Base-by-base conservation (phyloP, 169 alveolate genomes). In the Cryptosporidium sp. region DNA sequence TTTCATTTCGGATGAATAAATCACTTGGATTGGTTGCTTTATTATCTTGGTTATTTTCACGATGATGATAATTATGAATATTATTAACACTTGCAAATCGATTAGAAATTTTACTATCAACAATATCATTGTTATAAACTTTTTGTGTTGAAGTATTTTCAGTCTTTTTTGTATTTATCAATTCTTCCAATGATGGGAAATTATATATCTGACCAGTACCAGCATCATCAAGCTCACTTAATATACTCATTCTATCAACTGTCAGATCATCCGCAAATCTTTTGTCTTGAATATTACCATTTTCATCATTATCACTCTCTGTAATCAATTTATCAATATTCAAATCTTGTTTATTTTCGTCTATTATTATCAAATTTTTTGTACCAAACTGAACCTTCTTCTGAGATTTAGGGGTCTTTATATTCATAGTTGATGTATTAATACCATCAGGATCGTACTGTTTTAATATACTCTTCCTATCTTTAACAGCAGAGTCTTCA, bases 141-240 rank as follows among this genome's bases (percentile, higher is more conserved):
- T 33, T n/a, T 3, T 52, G 5, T 1, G 9, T 3, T 31, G 52
- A 21, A 67, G 14, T 67, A 4, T 7, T 45, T 8, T 39, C n/a
- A 33, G 9, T 18, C 45, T n/a, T 45, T 42, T 26, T 80, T 70
- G 48, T 42, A 5, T 48, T 60, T 23, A 80, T 61, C 18, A 80
- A 48, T n/a, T 80, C 89, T 6, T 80, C 89, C 33, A 80, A 80
- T 12, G 89, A 80, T 29, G 89, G 89, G 18, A 80, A 80, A 58
- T 80, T 80, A 67, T 80, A 80, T 61, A 80, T 62, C 39, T 58
- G 72, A 2, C 80, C 89, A 48, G 80, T 61, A 8, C 68, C 68
- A n/a, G 75, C 44, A 29, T 80, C 89, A 62, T 80, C 89, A 1
- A 80, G 62, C 5, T 80, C 89, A 31, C 89, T 80, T 26, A 80